A percentile compares a stretch with the other conserved stretches of the same genome.
Evolutionary conservation across 208 protist species (phyloP).

Genomic region (Acanthamoeba castellanii): DNA sequence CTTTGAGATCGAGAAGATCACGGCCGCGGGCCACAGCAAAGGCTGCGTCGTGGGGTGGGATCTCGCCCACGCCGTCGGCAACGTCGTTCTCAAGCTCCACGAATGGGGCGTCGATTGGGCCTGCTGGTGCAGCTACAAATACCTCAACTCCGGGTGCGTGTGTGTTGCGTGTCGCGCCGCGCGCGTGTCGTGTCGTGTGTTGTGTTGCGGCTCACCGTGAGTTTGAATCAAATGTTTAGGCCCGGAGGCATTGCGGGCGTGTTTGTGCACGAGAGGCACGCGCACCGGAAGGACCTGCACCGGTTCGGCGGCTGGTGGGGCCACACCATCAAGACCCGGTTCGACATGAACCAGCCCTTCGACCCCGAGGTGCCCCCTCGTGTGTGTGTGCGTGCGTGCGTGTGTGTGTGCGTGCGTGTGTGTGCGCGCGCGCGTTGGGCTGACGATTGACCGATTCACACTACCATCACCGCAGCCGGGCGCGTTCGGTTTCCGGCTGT

Average conservation of each 20-base stretch:
- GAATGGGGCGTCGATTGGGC: slow-evolving; percentile 97
- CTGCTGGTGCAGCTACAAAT: slow-evolving; percentile 97
- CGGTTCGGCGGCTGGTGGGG: slow-evolving; percentile 94
- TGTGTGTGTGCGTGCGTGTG: neutral
- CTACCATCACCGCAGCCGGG: slow-evolving; percentile 78
- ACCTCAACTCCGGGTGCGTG: slow-evolving; percentile 93
- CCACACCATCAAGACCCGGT: slow-evolving; percentile 90
- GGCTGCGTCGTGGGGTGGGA: slow-evolving; percentile 93
- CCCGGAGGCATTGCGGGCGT: slow-evolving; percentile 89
- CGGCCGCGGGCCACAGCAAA: slow-evolving; percentile 90
- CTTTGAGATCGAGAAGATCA: slow-evolving; percentile 95
- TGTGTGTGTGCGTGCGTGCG: neutral
- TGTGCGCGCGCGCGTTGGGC: too few species aligned
- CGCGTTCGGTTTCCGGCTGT: slow-evolving; percentile 92
- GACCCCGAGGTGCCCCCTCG: slow-evolving; percentile 14
- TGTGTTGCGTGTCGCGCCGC: slow-evolving; percentile 85
- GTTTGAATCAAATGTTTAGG: neutral
- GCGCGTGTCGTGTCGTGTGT: neutral
- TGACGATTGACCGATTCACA: slow-evolving; percentile 82
- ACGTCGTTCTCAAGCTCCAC: slow-evolving; percentile 94
- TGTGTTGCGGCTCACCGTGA: neutral
- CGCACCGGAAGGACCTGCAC: slow-evolving; percentile 80
- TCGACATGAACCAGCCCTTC: slow-evolving; percentile 86
- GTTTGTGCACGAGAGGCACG: slow-evolving; percentile 95
- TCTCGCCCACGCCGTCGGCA: slow-evolving; percentile 96